Evolutionary conservation across 345 rosid genomes (phyloP).

Genomic region (Euphorbia pulcherrima): DNA sequence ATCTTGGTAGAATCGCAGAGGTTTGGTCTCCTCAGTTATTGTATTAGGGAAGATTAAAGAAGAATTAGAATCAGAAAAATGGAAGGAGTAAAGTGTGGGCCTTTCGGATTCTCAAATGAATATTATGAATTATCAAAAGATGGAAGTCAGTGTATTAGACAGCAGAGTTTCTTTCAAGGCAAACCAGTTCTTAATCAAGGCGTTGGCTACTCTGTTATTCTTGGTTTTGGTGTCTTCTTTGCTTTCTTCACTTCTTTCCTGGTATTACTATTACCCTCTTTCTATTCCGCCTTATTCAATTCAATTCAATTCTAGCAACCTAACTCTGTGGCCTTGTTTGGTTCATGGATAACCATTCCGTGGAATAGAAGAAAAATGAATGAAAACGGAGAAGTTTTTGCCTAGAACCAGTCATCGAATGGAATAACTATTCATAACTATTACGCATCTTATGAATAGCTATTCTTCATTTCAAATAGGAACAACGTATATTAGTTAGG

Average conservation of each 20-base stretch:
- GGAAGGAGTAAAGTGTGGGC: constrained; percentile 44
- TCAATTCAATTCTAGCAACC: too few species aligned
- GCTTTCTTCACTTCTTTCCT: constrained; percentile 84
- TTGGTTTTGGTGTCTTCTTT: constrained; percentile 89
- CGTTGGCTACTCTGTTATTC: constrained; percentile 75
- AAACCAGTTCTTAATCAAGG: constrained; percentile 68
- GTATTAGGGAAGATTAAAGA: not conserved
- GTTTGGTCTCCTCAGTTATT: not conserved
- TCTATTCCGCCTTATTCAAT: too few species aligned
- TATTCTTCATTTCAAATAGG: too few species aligned
- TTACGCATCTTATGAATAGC: too few species aligned
- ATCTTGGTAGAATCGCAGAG: not conserved
- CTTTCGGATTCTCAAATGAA: constrained; percentile 61
- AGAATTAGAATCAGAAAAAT: not conserved
- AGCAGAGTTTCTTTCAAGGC: constrained; percentile 64
- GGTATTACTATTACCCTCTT: constrained; percentile 23
- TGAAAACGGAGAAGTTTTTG: too few species aligned
- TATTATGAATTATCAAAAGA: constrained; percentile 44
- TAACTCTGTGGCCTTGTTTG: too few species aligned
- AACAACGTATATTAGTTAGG: too few species aligned
- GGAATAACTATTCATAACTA: too few species aligned
- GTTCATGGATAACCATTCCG: too few species aligned
- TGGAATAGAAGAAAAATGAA: too few species aligned
- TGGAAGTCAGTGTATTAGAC: constrained; percentile 52
- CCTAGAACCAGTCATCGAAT: too few species aligned